These are phyloP conservation scores for Wickerhamiella infanticola DNA, from an alignment of 1,139 yeast species.

Conservation along the genomic window DNA sequence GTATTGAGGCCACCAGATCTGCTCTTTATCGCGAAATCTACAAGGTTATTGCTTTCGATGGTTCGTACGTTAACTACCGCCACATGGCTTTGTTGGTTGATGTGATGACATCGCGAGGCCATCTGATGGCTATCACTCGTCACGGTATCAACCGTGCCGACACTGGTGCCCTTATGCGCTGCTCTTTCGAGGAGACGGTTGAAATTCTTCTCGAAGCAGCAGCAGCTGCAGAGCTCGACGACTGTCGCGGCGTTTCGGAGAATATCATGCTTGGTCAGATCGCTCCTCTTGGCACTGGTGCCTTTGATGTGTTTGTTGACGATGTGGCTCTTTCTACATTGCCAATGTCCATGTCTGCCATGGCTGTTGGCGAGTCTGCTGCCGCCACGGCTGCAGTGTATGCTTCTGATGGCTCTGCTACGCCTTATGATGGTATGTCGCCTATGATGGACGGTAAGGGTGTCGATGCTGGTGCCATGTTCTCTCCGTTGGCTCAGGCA, in stretches of 20 bases:
- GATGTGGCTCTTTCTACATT: slow-evolving; percentile 67
- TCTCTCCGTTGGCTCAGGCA: slow-evolving; percentile 87
- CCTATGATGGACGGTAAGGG: slow-evolving; percentile 41
- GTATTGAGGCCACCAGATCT: slow-evolving; percentile 96
- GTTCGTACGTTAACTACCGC: slow-evolving; percentile 97
- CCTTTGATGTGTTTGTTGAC: slow-evolving; percentile 90
- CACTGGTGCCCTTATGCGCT: slow-evolving; percentile 98
- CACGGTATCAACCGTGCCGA: slow-evolving; percentile 98
- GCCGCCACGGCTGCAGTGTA: slow-evolving; percentile 5
- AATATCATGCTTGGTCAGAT: slow-evolving; percentile 95
- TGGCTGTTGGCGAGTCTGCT: slow-evolving; percentile 27
- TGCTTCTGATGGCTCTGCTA: slow-evolving; percentile 64
- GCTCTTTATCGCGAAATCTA: slow-evolving; percentile 87
- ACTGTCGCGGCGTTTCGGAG: slow-evolving; percentile 96
- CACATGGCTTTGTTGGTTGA: slow-evolving; percentile 96
- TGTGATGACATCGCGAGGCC: slow-evolving; percentile 98
- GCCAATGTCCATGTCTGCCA: slow-evolving; percentile 29
- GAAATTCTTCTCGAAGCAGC: slow-evolving; percentile 97
- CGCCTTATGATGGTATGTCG: slow-evolving; percentile 77
- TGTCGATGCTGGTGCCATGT: slow-evolving; percentile 48
- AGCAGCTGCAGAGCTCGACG: slow-evolving; percentile 94
- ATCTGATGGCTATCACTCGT: slow-evolving; percentile 96
- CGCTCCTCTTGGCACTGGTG: slow-evolving; percentile 98
- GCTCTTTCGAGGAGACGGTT: slow-evolving; percentile 98
- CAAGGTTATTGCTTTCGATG: slow-evolving; percentile 97